A percentile compares a stretch with the other conserved stretches of the same genome.
These are phyloP conservation scores for Hanseniaspora vineae DNA, from an alignment of 805 yeast genomes.

Conservation along the genomic window DNA sequence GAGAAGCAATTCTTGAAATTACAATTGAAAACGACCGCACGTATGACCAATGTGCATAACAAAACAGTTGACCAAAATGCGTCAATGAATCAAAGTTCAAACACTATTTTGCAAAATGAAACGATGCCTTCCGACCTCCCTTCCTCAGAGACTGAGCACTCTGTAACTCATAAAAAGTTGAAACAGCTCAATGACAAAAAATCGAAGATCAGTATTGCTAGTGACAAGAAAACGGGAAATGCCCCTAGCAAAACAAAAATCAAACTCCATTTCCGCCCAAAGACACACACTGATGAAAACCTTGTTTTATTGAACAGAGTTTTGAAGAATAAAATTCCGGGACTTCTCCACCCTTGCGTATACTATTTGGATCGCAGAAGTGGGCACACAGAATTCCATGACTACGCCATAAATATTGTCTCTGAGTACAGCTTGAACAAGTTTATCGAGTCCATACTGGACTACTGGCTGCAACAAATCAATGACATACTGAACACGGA, in stretches of 20 bases:
- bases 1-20: constrained; percentile 38
- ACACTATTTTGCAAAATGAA: neutral
- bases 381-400: neutral
- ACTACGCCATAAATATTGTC: neutral
- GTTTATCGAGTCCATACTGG: constrained; percentile 2
- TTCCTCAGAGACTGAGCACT: too few species aligned
- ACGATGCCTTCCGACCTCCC: too few species aligned
- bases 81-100: too few species aligned
- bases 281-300: constrained; percentile 5
- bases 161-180: too few species aligned
- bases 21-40: constrained; percentile 1
- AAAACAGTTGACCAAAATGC: neutral
- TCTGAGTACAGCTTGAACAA: neutral
- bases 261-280: constrained; percentile 2
- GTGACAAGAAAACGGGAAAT: neutral
- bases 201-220: too few species aligned
- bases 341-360: constrained; percentile 1
- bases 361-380: neutral
- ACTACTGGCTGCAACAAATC: neutral
- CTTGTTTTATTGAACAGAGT: neutral
- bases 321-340: constrained; percentile 2
- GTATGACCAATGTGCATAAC: constrained; percentile 1
- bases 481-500: constrained; percentile 7
- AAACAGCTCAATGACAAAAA: too few species aligned
- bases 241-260: neutral